Conservation (phyloP, 2,329 filamentous ascomycete genomes). For the Pseudogymnoascus sp. region DNA sequence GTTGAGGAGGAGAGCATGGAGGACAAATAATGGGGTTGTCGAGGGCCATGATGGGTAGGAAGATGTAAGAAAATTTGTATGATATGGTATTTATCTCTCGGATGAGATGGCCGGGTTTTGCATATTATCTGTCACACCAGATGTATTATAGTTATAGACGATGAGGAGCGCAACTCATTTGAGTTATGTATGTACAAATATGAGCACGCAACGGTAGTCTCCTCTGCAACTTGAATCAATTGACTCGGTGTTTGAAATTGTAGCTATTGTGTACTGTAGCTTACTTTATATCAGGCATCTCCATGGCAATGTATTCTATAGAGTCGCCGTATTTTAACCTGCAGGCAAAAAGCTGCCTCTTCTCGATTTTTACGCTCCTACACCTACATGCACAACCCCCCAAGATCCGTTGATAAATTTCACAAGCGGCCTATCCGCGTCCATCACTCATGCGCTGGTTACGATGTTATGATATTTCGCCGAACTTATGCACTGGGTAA, state of each 20-base stretch:
- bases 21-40: background rate
- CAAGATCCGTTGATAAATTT: conserved; percentile 4
- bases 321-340: conserved; percentile 1
- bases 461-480: conserved; percentile 8
- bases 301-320: background rate
- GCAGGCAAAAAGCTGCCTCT: background rate
- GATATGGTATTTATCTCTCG: background rate
- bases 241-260: background rate
- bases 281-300: background rate
- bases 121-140: conserved; percentile 6
- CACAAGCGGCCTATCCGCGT: background rate
- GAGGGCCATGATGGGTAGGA: background rate
- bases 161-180: conserved; percentile 1
- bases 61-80: conserved; percentile 9
- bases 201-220: background rate
- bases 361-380: conserved; percentile 1
- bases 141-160: conserved; percentile 7
- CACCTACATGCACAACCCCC: conserved; percentile 1
- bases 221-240: background rate
- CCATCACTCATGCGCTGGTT: background rate
- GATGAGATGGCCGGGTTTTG: background rate
- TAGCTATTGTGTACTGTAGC: background rate
- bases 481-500: background rate
- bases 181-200: conserved; percentile 6
- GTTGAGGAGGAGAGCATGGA: conserved; percentile 9